Conservation (phyloP, 345 rosid genomes). For the Citrus medica region DNA sequence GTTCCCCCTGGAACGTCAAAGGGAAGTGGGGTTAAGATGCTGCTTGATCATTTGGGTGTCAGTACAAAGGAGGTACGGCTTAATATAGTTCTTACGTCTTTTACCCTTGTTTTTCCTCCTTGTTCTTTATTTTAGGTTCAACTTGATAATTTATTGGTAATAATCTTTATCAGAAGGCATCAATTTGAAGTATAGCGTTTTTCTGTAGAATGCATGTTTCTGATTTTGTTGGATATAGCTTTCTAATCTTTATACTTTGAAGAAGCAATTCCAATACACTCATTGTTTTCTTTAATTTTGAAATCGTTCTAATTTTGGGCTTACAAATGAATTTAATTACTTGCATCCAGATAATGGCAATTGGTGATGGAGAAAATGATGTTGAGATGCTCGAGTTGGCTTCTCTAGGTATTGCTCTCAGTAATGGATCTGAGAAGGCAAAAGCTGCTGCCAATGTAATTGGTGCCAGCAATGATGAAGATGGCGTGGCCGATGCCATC, state of each 20-base stretch:
- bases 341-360: conserved; percentile 76
- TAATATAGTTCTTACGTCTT: background rate
- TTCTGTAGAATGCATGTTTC: background rate
- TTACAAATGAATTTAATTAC: background rate
- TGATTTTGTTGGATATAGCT: background rate
- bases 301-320: background rate
- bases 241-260: background rate
- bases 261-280: background rate
- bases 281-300: background rate
- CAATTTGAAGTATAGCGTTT: background rate
- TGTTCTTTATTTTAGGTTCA: background rate
- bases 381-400: conserved; percentile 89
- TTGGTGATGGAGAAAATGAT: conserved; percentile 96
- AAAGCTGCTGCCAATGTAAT: conserved; percentile 77
- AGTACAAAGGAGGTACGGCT: conserved; percentile 59
- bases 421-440: conserved; percentile 88
- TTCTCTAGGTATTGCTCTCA: conserved; percentile 70
- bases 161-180: background rate
- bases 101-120: background rate
- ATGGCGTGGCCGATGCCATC: conserved; percentile 91
- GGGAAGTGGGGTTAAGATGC: conserved; percentile 69
- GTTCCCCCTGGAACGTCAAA: conserved; percentile 84
- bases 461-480: conserved; percentile 81
- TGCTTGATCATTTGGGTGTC: conserved; percentile 80
- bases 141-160: background rate